Conservation (phyloP, 139 green algal genomes). For the Chlamydomonas incerta region DNA sequence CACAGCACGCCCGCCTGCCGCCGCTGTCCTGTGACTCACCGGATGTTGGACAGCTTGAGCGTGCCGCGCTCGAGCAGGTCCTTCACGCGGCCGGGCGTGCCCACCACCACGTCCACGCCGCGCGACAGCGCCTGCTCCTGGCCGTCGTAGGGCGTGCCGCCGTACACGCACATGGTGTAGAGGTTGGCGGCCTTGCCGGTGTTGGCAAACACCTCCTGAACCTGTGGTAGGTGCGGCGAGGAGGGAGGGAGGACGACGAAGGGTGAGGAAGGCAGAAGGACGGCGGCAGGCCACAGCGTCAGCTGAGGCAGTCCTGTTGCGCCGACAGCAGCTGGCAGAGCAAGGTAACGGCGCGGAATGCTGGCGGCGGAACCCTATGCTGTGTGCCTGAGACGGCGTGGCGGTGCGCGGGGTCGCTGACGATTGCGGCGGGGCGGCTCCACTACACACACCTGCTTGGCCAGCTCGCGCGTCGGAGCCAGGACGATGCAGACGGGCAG, state of each 20-base stretch:
- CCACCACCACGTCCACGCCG: conserved; percentile 97
- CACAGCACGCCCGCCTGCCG: no score
- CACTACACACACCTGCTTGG: conserved; percentile 97
- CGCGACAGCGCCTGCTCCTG: conserved; percentile 83
- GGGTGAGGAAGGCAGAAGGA: no score
- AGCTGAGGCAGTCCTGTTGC: no score
- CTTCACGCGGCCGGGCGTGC: conserved; percentile 95
- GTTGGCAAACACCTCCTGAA: conserved; percentile 92
- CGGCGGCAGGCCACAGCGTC: no score
- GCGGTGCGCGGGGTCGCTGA: no score
- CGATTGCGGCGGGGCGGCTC: no score
- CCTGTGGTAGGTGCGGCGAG: conserved; percentile 59
- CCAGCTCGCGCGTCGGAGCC: conserved; percentile 96
- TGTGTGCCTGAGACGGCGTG: no score
- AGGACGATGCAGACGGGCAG: conserved; percentile 89
- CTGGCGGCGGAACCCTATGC: no score
- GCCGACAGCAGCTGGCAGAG: no score
- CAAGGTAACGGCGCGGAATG: no score
- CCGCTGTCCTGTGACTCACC: no score
- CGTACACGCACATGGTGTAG: conserved; percentile 92
- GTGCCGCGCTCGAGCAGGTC: conserved; percentile 92
- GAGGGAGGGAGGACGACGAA: not conserved
- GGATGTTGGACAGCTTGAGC: conserved; percentile 83
- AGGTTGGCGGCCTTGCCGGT: conserved; percentile 83
- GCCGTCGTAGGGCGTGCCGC: conserved; percentile 85